Evolutionary conservation across 176 grass and related monocot species (phyloP).

Genomic region (Avena eriantha): DNA sequence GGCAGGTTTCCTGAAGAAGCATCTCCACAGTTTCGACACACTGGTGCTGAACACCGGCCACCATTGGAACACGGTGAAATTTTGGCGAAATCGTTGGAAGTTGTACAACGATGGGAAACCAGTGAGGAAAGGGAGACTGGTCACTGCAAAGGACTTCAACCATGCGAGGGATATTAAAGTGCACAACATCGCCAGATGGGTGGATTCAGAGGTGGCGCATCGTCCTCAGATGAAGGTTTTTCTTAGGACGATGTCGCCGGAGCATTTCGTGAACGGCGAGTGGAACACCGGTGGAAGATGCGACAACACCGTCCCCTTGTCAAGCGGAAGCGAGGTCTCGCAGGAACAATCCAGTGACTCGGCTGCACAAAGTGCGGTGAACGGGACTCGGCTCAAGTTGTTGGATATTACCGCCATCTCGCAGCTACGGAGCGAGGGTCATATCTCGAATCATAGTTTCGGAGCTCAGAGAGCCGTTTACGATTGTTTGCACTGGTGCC

Average conservation of each 20-base stretch:
- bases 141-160: slow-evolving; percentile 30
- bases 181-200: slow-evolving; percentile 65
- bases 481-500: slow-evolving; percentile 96
- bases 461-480: slow-evolving; percentile 50
- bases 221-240: slow-evolving; percentile 66
- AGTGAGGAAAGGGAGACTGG: slow-evolving; percentile 28
- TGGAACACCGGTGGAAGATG: slow-evolving; percentile 62
- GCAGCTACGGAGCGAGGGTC: slow-evolving; percentile 73
- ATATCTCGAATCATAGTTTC: slow-evolving; percentile 73
- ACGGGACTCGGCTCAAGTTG: slow-evolving; percentile 64
- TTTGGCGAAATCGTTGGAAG: slow-evolving; percentile 71
- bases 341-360: slow-evolving; percentile 69
- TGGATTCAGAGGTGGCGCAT: slow-evolving; percentile 52
- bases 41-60: slow-evolving; percentile 90
- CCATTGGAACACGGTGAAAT: slow-evolving; percentile 91
- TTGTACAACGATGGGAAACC: slow-evolving; percentile 61
- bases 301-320: slow-evolving; percentile 60
- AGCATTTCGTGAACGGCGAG: slow-evolving; percentile 82
- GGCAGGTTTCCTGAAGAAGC: slow-evolving; percentile 64
- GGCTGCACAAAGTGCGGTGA: slow-evolving; percentile 59
- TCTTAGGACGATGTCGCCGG: slow-evolving; percentile 81
- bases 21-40: slow-evolving; percentile 67
- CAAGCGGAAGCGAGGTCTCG: slow-evolving; percentile 60
- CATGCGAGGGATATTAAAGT: slow-evolving; percentile 73
- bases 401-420: slow-evolving; percentile 85